Evolutionary conservation across 345 rosid species (phyloP).

Genomic region (Turnera subulata): DNA sequence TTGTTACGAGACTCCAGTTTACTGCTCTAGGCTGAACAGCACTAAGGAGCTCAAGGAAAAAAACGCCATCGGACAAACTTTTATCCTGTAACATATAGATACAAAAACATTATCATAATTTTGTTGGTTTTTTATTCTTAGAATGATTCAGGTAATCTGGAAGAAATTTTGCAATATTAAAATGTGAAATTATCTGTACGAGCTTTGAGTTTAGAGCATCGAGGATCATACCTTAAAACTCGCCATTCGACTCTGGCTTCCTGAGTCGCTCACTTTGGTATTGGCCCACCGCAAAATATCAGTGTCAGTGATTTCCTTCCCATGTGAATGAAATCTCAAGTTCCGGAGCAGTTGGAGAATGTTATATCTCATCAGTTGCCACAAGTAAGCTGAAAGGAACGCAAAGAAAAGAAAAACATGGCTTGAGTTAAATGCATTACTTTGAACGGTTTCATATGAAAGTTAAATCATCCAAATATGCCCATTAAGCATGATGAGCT

Average conservation of each 20-base stretch:
- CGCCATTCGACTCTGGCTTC: slow-evolving; percentile 65
- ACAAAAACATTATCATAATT: background rate
- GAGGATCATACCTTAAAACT: slow-evolving; percentile 72
- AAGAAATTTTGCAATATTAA: too few species aligned
- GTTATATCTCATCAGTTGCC: slow-evolving; percentile 96
- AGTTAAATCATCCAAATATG: too few species aligned
- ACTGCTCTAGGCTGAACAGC: slow-evolving; percentile 89
- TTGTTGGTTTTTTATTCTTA: background rate
- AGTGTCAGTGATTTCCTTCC: slow-evolving; percentile 76
- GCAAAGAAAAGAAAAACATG: slow-evolving; percentile 7
- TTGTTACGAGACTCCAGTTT: slow-evolving; percentile 92
- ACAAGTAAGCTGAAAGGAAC: slow-evolving; percentile 61
- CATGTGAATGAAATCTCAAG: slow-evolving; percentile 86
- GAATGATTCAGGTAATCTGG: background rate
- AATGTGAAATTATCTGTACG: too few species aligned
- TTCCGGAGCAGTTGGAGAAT: slow-evolving; percentile 89
- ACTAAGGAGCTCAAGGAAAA: slow-evolving; percentile 86
- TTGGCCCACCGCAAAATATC: slow-evolving; percentile 96
- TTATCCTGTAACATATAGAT: slow-evolving; percentile 55
- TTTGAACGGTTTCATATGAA: too few species aligned
- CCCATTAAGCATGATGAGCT: too few species aligned
- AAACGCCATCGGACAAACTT: slow-evolving; percentile 77
- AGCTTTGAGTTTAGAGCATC: background rate
- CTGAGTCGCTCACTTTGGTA: slow-evolving; percentile 58
- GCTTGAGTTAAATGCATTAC: background rate